Percentiles rank a stretch among this genome's conserved stretches.
Evolutionary conservation across 2,329 filamentous ascomycete genomes (phyloP).

Genomic region (Beauveria caledonica): DNA sequence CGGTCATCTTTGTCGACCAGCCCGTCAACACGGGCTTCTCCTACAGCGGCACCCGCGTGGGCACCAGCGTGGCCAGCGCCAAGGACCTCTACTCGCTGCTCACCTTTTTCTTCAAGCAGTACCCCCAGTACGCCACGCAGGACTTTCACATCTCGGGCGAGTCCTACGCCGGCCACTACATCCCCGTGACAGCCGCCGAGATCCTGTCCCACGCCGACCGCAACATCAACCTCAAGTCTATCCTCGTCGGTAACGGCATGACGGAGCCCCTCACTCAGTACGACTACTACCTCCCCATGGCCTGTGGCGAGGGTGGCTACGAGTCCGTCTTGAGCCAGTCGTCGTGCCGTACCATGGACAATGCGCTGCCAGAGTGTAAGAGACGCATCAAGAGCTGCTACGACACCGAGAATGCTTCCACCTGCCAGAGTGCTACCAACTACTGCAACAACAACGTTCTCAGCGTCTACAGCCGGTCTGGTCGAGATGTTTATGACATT

Average conservation of each 20-base stretch:
- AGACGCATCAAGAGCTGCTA: conserved; percentile 87
- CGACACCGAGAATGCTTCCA: conserved; percentile 80
- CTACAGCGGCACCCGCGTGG: conserved; percentile 83
- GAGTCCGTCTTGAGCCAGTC: conserved; percentile 70
- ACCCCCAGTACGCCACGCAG: conserved; percentile 89
- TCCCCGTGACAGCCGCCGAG: conserved; percentile 84
- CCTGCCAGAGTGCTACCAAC: conserved; percentile 88
- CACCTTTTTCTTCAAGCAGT: conserved; percentile 97
- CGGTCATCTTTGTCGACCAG: conserved; percentile 98
- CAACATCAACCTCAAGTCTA: conserved; percentile 95
- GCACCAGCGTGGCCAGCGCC: conserved; percentile 88
- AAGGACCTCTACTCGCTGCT: conserved; percentile 97
- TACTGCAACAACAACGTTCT: conserved; percentile 98
- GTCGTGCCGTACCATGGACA: conserved; percentile 84
- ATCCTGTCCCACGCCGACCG: conserved; percentile 90
- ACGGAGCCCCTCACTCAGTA: conserved; percentile 93
- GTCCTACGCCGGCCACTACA: conserved; percentile 93
- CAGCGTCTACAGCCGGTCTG: conserved; percentile 86
- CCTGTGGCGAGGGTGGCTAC: conserved; percentile 91
- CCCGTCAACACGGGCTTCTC: conserved; percentile 98
- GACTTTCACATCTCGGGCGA: conserved; percentile 98
- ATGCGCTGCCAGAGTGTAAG: conserved; percentile 81
- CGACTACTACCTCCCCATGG: conserved; percentile 94
- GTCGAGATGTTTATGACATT: conserved; percentile 91
- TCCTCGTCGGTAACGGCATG: conserved; percentile 92